A percentile compares a stretch with the other conserved stretches of the same genome.
Evolutionary conservation across 2,329 filamentous ascomycete species (phyloP).

Genomic region (Ophiostoma piceae): DNA sequence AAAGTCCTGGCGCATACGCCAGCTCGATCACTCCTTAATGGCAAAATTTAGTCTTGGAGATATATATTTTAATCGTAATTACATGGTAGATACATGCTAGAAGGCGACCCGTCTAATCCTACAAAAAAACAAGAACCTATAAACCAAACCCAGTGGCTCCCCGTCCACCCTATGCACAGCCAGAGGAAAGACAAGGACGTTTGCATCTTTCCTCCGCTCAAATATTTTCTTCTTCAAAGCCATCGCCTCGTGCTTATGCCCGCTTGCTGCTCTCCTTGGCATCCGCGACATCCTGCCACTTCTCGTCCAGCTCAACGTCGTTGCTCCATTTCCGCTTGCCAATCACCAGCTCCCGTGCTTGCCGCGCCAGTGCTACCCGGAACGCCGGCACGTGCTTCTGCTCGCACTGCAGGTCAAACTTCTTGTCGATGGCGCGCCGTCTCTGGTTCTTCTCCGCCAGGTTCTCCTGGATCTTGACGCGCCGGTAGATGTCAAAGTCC

Average conservation of each 20-base stretch:
- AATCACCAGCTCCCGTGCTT: conserved; percentile 58
- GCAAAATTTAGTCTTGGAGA: conserved; percentile 11
- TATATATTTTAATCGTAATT: conserved; percentile 15
- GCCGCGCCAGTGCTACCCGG: conserved; percentile 43
- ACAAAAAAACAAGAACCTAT: conserved; percentile 16
- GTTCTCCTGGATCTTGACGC: conserved; percentile 26
- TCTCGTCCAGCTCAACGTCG: conserved; percentile 42
- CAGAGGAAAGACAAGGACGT: background rate
- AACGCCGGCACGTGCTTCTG: conserved; percentile 37
- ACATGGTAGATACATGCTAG: conserved; percentile 17
- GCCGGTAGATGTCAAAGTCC: conserved; percentile 55
- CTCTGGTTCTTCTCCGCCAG: conserved; percentile 33
- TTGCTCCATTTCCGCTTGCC: conserved; percentile 59
- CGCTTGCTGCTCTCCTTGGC: conserved; percentile 27
- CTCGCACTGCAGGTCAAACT: conserved; percentile 33
- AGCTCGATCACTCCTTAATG: background rate
- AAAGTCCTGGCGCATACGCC: background rate
- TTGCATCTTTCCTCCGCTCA: background rate
- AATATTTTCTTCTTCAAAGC: background rate
- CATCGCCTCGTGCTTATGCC: conserved; percentile 20
- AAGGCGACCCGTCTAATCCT: conserved; percentile 20
- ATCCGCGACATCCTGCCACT: conserved; percentile 40
- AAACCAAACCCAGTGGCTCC: background rate
- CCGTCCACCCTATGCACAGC: background rate
- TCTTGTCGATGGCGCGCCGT: conserved; percentile 27